Percentiles rank a stretch among this genome's conserved stretches.
Conservation (phyloP, 768 basidiomycete species). For the Crassisporium funariophilum region DNA sequence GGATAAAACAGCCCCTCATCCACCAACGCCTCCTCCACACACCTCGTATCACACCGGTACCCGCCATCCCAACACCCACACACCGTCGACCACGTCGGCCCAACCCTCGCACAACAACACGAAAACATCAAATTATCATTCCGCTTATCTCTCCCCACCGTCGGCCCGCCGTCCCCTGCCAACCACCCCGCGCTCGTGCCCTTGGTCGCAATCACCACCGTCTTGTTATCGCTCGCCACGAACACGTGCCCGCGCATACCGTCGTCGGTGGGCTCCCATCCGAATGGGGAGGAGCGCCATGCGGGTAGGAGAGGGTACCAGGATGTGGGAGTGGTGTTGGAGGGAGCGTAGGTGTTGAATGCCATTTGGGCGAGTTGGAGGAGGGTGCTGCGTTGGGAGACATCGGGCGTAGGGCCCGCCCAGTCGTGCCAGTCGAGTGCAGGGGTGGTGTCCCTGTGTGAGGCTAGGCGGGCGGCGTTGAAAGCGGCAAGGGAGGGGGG, state of each 20-base stretch:
- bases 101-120: constrained; percentile 96
- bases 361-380: constrained; percentile 87
- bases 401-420: constrained; percentile 70
- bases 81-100: constrained; percentile 90
- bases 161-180: constrained; percentile 73
- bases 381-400: constrained; percentile 70
- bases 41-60: constrained; percentile 78
- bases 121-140: constrained; percentile 97
- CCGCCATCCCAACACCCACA: constrained; percentile 83
- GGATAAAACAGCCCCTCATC: constrained; percentile 90
- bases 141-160: constrained; percentile 84
- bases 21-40: constrained; percentile 77
- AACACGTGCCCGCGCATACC: constrained; percentile 93
- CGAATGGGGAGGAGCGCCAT: constrained; percentile 71
- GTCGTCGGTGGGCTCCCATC: constrained; percentile 89
- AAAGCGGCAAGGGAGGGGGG: constrained; percentile 49
- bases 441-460: constrained; percentile 38
- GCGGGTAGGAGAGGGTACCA: constrained; percentile 74
- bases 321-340: constrained; percentile 38
- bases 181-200: constrained; percentile 86
- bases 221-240: constrained; percentile 79
- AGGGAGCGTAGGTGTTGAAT: constrained; percentile 73
- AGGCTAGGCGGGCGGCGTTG: constrained; percentile 32
- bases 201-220: constrained; percentile 87
- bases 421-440: constrained; percentile 63